Base-by-base conservation (phyloP, 805 yeast genomes). In the Candida pseudofarinosa region DNA sequence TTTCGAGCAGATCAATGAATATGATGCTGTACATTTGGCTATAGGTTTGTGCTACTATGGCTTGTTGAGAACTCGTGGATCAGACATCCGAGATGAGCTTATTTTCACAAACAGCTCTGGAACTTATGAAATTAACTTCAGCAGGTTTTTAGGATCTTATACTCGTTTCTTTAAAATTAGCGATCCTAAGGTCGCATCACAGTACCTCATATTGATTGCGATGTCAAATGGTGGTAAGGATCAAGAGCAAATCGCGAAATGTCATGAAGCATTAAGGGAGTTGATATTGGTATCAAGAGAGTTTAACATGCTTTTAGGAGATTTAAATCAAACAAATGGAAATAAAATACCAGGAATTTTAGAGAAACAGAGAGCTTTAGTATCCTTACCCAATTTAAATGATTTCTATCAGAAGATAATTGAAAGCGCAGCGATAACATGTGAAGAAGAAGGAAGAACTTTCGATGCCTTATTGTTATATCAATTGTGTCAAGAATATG, bases 151-250 rank as follows among this genome's bases (percentile, higher is more conserved):
- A 38, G 95, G 95, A 1, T 79, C 82, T 16, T 91, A 88, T 63
- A 85, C 93, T 8, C 76, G 89, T 48, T 79, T 83, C 14, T 91
- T 93, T 71, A 83, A 89, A 54, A 78, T 79, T 45, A 79, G 91
- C 33, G 95, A 89, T 64, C 95, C 98, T 18, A 79, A 83, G 54
- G 87, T 85, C 43, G 97, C 97, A 0, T 85, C 87, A n/a, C 96
- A 91, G 59, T 93, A 93, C 57, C 65, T 91, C 40, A 73, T 85
- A 19, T 68, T 86, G 51, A 81, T 89, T 19, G 82, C 87, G 38
- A 54, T 88, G 52, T 56, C 68, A 4, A 55, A 54, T 15, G 69
- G 67, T 8, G 65, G 67, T 5, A 40, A 60, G 18, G 56, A 62
- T 2, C 56, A 66, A 18, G 67, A 71, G 26, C 84, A 82, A 48